Conservation (phyloP, 83 land plant species). For the Picea abies region DNA sequence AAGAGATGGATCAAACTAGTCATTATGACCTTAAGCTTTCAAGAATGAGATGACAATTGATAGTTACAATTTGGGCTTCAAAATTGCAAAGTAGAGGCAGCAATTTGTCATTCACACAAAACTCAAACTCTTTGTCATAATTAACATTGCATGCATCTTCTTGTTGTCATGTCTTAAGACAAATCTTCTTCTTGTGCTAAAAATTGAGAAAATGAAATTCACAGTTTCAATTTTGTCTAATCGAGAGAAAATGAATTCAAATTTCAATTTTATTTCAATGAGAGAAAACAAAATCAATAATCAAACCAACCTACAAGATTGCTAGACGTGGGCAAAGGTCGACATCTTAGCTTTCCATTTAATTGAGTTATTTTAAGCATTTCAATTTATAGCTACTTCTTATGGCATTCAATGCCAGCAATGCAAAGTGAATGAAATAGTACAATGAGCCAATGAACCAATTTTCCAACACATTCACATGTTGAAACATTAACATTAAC, state of each 20-base stretch:
- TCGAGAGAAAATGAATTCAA: background rate
- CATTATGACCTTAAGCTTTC: background rate
- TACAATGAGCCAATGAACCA: no score
- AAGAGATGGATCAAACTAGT: background rate
- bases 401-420: no score
- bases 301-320: no score
- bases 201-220: constrained; percentile 11
- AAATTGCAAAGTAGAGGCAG: background rate
- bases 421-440: no score
- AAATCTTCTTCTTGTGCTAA: background rate
- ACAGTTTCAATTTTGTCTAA: background rate
- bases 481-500: no score
- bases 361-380: no score
- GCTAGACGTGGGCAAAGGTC: no score
- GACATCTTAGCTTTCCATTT: no score
- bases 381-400: no score
- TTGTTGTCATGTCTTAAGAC: background rate
- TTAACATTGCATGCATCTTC: background rate
- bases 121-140: constrained; percentile 2
- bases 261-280: no score
- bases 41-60: background rate
- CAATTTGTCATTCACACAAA: background rate
- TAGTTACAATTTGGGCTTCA: background rate
- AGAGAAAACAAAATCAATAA: no score
- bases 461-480: no score